Base-by-base conservation (phyloP, 1,139 yeast genomes). In the Nakaseomyces nivariensis region DNA sequence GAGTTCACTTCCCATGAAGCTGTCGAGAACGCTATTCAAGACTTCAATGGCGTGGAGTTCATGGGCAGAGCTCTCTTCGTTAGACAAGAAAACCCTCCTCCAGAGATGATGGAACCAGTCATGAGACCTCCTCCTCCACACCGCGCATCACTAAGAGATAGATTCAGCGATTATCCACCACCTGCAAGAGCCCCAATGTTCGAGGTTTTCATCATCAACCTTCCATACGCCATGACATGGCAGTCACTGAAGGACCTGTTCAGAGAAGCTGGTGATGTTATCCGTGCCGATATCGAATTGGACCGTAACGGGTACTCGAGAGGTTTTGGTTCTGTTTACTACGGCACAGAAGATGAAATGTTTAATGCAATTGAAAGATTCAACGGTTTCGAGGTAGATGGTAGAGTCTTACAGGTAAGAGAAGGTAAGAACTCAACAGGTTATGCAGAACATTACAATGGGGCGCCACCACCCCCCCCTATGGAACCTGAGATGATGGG, bases 181-280 rank as follows among this genome's bases (percentile, higher is more conserved):
- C 56, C 54, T 38, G 56, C 54, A 17, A 51, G 52, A 34, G 47
- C 49, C 4, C 54, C 56, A 51, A 84, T 85, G 5, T 74, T 76
- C 55, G 95, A 88, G 67, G 77, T 87, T 33, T 88, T 85, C 67
- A 81, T 87, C 48, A 87, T 92, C 34, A 87, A 89, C 66, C 71
- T 90, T 56, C 96, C 97, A 27, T 90, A 78, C 68, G 76, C 85
- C 6, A 73, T 79, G 49, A 83, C 79, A 58, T 87, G 96, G 95
- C 92, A 85, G 67, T 83, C 85, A 46, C 73, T 90, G 60, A 86
- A 88, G 64, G 96, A 89, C 63, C 67, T 89, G 62, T 87, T 89
- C 76, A 79, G 87, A 60, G 78, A 76, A 50, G 82, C 80, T 48
- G 96, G 96, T 47, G 78, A 75, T 50, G 86, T 89, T 33, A 72